Evolutionary conservation across 1,284 basidiomycete genomes (phyloP), one percentile per base, ranked within the genome.

Genomic region (Fomitopsis pinicola): DNA sequence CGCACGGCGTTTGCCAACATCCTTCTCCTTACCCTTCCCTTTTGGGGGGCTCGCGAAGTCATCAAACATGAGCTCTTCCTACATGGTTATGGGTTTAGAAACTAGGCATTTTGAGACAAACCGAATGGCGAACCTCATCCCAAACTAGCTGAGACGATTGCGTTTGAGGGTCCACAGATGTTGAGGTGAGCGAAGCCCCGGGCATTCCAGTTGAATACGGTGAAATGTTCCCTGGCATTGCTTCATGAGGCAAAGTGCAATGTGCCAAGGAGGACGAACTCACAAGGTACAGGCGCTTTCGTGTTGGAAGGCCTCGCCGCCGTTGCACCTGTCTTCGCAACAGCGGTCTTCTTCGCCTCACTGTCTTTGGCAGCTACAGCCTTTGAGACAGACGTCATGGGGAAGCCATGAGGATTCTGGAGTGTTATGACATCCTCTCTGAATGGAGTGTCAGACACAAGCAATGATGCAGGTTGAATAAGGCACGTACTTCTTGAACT

Each of bases 31-130:
- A 10, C 88, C 89, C 72, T 93, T 91, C 2, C 88, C 87, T 73
- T 91, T 91, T 0, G 78, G 78, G 26, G 87, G 86, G 65, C 87
- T 91, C 19, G 86, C 83, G 66, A 97, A 85, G 42, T 92, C 91
- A 72, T 95, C 94, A 67, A 94, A 97, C 94, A 96, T 95, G 35
- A 95, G 80, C 76, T 96, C 94, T 74, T 93, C 91, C 87, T 91
- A 64, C 7, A 60, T 38, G 22, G 14, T 50, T 14, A 59, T 33
- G 42, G 19, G 33, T 48, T 26, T 15, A 36, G 35, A 14, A 58
- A 58, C 33, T 33, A 30, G 40, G 55, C n/a, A 44, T 33, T 33
- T 22, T 26, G 4, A 33, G 30, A 7, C 14, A 60, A 42, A 17
- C 26, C 62, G 64, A 78, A 8, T 57, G 9, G 12, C 14, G 38